Evolutionary conservation across 495 filamentous ascomycete genomes (phyloP).

Genomic region (Pyrenula massariospora): DNA sequence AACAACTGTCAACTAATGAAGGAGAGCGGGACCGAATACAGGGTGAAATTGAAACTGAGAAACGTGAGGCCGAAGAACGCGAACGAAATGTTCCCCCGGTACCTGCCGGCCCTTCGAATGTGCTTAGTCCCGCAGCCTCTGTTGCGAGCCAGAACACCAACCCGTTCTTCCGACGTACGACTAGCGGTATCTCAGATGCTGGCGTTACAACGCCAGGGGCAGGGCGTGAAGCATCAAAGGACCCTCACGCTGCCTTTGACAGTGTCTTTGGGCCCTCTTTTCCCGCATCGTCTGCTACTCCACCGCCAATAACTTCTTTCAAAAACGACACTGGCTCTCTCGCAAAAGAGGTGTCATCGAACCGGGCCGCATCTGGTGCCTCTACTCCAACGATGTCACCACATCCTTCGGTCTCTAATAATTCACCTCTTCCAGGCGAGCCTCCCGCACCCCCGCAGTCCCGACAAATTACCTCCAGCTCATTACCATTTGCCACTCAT

Average conservation of each 20-base stretch:
- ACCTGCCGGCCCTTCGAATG: slow-evolving; percentile 22
- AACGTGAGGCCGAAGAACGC: slow-evolving; percentile 23
- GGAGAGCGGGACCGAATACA: slow-evolving; percentile 76
- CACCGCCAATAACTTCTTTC: slow-evolving; percentile 6
- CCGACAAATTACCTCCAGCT: slow-evolving; percentile 60
- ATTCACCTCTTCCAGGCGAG: slow-evolving; percentile 41
- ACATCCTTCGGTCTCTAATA: slow-evolving; percentile 55
- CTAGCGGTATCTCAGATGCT: slow-evolving; percentile 53
- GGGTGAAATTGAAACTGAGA: slow-evolving; percentile 42
- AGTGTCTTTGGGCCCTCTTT: slow-evolving; percentile 79
- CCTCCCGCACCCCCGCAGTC: slow-evolving; percentile 53
- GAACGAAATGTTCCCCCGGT: slow-evolving; percentile 27
- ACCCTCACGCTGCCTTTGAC: slow-evolving; percentile 53
- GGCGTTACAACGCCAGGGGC: slow-evolving; percentile 30
- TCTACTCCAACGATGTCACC: slow-evolving; percentile 29
- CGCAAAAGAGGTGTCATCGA: background rate
- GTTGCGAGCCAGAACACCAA: slow-evolving; percentile 71
- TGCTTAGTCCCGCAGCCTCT: slow-evolving; percentile 60
- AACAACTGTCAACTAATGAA: slow-evolving; percentile 84
- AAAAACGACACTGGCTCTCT: background rate
- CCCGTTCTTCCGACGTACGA: slow-evolving; percentile 73
- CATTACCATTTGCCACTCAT: slow-evolving; percentile 48
- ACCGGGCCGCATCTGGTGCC: slow-evolving; percentile 1
- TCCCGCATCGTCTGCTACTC: slow-evolving; percentile 22
- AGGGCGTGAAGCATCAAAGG: slow-evolving; percentile 32